Evolutionary conservation across 2,329 filamentous ascomycete genomes (phyloP).

Genomic region (Stromatinia cepivora): DNA sequence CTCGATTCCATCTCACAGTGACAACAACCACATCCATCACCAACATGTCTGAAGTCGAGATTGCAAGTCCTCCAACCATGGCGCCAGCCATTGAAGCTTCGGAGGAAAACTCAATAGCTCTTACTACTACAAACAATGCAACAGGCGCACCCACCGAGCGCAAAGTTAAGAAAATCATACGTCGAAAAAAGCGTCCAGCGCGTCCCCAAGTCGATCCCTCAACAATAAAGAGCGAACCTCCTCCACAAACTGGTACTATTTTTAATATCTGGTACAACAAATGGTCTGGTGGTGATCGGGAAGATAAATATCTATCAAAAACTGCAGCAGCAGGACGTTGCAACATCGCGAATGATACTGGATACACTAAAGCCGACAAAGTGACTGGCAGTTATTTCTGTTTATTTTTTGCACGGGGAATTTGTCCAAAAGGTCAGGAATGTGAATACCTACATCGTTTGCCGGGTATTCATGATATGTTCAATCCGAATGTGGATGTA

Average conservation of each 20-base stretch:
- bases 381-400: slow-evolving; percentile 86
- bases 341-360: slow-evolving; percentile 76
- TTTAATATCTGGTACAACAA: slow-evolving; percentile 99
- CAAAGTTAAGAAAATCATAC: slow-evolving; percentile 88
- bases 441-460: slow-evolving; percentile 93
- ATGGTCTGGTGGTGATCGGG: slow-evolving; percentile 92
- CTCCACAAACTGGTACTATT: slow-evolving; percentile 88
- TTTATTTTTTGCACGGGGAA: slow-evolving; percentile 81
- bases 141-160: slow-evolving; percentile 36
- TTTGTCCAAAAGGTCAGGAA: slow-evolving; percentile 83
- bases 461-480: slow-evolving; percentile 83
- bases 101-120: slow-evolving; percentile 31
- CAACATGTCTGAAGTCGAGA: slow-evolving; percentile 37
- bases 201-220: slow-evolving; percentile 87
- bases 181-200: slow-evolving; percentile 86
- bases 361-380: slow-evolving; percentile 76
- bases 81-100: slow-evolving; percentile 24
- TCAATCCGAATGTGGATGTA: slow-evolving; percentile 91
- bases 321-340: slow-evolving; percentile 81
- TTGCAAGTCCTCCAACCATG: slow-evolving; percentile 32
- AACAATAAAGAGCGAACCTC: slow-evolving; percentile 78
- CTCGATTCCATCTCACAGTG: neutral
- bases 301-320: slow-evolving; percentile 85
- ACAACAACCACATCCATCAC: slow-evolving; percentile 23
- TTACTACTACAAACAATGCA: slow-evolving; percentile 37